Conservation (phyloP, 208 protist genomes). For the Porcisia deanei region DNA sequence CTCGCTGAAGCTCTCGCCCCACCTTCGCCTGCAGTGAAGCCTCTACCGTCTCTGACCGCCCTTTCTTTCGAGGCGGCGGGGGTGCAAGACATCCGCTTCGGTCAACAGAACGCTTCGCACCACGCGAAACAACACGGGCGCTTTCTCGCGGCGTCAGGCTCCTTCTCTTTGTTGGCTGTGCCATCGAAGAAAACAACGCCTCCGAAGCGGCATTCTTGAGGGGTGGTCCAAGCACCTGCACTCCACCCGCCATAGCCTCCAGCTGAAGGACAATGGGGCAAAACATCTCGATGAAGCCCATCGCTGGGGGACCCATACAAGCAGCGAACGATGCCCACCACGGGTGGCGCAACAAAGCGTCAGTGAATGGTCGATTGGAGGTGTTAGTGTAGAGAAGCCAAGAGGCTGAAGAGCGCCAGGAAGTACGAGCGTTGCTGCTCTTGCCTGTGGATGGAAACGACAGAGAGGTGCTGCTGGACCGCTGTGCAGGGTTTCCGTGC, state of each 20-base stretch:
- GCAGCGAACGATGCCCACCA: conserved; percentile 46
- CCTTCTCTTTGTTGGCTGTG: not conserved
- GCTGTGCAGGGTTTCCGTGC: not conserved
- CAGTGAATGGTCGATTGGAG: conserved; percentile 29
- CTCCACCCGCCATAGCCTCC: conserved; percentile 44
- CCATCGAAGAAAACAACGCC: not conserved
- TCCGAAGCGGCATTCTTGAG: conserved; percentile 27
- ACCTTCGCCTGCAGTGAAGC: not conserved
- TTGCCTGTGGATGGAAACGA: not conserved
- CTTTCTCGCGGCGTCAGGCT: not conserved
- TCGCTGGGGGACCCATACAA: conserved; percentile 35
- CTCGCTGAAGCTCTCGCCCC: not conserved
- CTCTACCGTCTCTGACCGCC: not conserved
- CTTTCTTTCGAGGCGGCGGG: not conserved
- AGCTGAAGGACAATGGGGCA: conserved; percentile 66
- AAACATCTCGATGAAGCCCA: conserved; percentile 44
- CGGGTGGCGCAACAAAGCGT: conserved; percentile 39
- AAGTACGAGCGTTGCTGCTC: not conserved
- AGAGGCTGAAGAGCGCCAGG: not conserved
- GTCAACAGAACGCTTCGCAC: not conserved
- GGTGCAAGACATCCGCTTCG: not conserved
- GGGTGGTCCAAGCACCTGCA: conserved; percentile 71
- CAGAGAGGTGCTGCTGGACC: not conserved
- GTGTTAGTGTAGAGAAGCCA: conserved; percentile 22
- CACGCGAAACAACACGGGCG: not conserved